Conservation (phyloP, 2,329 filamentous ascomycete species). For the Beauveria scarabaeidicola region DNA sequence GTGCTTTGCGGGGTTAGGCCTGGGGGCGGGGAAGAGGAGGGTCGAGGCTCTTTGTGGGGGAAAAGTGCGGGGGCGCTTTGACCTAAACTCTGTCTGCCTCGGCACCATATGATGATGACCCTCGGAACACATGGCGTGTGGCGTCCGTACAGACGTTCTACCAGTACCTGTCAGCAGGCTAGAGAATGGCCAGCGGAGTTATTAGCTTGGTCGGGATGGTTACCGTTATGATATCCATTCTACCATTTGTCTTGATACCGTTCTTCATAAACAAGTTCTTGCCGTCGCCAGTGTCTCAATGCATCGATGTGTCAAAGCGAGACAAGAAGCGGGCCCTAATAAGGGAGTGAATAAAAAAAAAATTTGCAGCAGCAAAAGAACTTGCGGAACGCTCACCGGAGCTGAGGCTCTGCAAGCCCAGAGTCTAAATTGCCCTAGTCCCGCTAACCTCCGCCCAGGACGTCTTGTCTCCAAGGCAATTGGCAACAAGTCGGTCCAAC, state of each 20-base stretch:
- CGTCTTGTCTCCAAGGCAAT: neutral
- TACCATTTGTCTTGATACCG: neutral
- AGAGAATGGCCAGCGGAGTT: no score
- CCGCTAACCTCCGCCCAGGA: neutral
- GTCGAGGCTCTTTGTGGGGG: conserved; percentile 9
- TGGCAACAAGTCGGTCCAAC: neutral
- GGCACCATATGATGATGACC: neutral
- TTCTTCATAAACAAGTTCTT: no score
- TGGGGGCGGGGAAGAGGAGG: neutral
- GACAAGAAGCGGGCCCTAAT: neutral
- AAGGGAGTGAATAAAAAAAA: neutral
- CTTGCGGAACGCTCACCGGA: neutral
- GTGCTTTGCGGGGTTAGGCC: neutral
- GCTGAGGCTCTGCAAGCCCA: conserved; percentile 8
- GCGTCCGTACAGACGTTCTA: neutral
- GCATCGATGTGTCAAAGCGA: neutral
- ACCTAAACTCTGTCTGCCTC: neutral
- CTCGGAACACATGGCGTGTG: conserved; percentile 7
- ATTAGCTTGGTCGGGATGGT: neutral
- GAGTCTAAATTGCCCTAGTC: conserved; percentile 1
- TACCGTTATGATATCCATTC: neutral
- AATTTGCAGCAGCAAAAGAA: neutral
- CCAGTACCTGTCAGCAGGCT: no score
- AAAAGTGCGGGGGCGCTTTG: conserved; percentile 4
- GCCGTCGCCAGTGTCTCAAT: no score